Evolutionary conservation across 2,329 filamentous ascomycete species (phyloP).

Genomic region (Aureobasidium pullulans): DNA sequence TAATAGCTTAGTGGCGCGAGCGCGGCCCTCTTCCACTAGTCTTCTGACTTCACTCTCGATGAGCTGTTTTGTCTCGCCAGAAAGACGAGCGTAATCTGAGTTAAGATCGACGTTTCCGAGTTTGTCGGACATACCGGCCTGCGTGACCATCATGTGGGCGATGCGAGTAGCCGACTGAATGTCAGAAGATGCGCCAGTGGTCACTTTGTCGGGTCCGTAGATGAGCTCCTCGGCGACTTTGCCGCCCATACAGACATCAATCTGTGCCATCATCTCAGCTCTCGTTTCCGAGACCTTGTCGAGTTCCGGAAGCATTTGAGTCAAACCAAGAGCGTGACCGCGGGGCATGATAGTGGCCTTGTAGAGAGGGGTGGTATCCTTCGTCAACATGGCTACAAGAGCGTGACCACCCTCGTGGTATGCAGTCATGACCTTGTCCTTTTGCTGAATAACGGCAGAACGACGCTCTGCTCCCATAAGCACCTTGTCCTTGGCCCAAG

Average conservation of each 20-base stretch:
- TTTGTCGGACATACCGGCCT: slow-evolving; percentile 78
- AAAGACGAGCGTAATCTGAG: slow-evolving; percentile 72
- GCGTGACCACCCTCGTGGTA: slow-evolving; percentile 96
- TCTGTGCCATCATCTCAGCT: slow-evolving; percentile 70
- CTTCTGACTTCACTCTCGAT: slow-evolving; percentile 86
- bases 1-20: slow-evolving; percentile 64
- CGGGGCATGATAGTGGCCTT: slow-evolving; percentile 96
- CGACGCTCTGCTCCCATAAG: slow-evolving; percentile 92
- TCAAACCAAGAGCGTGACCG: slow-evolving; percentile 78
- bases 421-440: slow-evolving; percentile 93
- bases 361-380: slow-evolving; percentile 71
- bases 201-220: slow-evolving; percentile 85
- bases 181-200: slow-evolving; percentile 78
- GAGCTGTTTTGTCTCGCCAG: slow-evolving; percentile 73
- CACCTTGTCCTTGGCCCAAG: slow-evolving; percentile 97
- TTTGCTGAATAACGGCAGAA: slow-evolving; percentile 81
- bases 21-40: slow-evolving; percentile 72
- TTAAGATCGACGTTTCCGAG: slow-evolving; percentile 87
- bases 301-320: slow-evolving; percentile 80
- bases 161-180: slow-evolving; percentile 72
- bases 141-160: slow-evolving; percentile 81
- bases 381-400: slow-evolving; percentile 76
- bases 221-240: slow-evolving; percentile 88
- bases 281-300: slow-evolving; percentile 88
- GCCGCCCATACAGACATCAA: slow-evolving; percentile 76